Evolutionary conservation across 2,329 filamentous ascomycete species (phyloP).

Genomic region (Cladosporium sp.): DNA sequence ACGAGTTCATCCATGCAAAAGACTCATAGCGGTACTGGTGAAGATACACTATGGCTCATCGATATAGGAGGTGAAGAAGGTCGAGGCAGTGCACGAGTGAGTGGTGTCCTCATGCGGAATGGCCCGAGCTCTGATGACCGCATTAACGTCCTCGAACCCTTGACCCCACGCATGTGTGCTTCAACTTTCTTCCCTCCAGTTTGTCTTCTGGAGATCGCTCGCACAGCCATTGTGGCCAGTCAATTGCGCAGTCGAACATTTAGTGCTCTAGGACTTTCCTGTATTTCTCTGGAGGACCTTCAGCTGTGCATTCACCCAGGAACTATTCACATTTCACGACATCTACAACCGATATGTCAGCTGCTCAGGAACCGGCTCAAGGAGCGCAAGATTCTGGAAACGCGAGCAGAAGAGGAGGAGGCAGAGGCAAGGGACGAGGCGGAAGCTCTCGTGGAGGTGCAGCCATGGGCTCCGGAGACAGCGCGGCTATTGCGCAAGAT

Average conservation of each 20-base stretch:
- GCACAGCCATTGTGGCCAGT: not conserved
- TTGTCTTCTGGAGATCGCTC: not conserved
- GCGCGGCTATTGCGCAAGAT: conserved; percentile 20
- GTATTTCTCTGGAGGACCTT: not conserved
- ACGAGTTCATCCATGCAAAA: conserved; percentile 63
- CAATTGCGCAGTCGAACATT: not conserved
- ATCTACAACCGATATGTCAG: conserved; percentile 5
- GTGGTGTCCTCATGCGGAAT: not conserved
- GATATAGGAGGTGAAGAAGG: not conserved
- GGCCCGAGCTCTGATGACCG: conserved; percentile 14
- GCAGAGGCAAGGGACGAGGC: conserved; percentile 30
- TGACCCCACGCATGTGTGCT: not conserved
- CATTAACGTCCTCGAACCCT: conserved; percentile 1
- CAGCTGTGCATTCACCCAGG: not conserved
- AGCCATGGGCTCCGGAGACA: conserved; percentile 19
- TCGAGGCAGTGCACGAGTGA: not conserved
- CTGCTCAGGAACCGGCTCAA: conserved; percentile 3
- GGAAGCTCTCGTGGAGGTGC: conserved; percentile 18
- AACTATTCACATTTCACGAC: not conserved
- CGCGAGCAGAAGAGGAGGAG: conserved; percentile 18
- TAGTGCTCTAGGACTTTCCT: not conserved
- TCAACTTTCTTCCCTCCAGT: conserved; percentile 3
- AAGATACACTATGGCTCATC: conserved; percentile 1
- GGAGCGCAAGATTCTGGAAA: conserved; percentile 4
- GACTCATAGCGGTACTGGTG: conserved; percentile 9